A percentile compares a stretch with the other conserved stretches of the same genome.
These are phyloP conservation scores for Phalaenopsis aphrodite DNA, from an alignment of 106 monocot genomes.

Conservation along the genomic window DNA sequence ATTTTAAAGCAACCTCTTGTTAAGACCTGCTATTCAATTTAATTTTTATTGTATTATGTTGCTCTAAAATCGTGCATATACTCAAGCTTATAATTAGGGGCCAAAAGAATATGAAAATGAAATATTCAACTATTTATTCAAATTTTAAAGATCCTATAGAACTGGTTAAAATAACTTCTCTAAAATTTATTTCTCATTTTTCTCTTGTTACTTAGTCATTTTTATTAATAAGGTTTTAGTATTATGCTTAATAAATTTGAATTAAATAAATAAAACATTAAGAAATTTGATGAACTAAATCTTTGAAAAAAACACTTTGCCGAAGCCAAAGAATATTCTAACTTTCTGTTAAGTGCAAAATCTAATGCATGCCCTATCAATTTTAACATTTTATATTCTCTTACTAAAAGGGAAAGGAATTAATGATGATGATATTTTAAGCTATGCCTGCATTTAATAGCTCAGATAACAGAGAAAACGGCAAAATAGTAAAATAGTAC, in stretches of 20 bases:
- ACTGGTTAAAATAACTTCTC: no score
- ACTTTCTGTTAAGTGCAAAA: slow-evolving; percentile 93
- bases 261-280: not conserved
- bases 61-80: no score
- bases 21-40: no score
- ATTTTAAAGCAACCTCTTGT: no score
- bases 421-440: not conserved
- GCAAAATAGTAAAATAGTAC: not conserved
- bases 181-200: no score
- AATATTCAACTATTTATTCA: no score
- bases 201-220: no score
- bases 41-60: no score
- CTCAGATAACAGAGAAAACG: not conserved
- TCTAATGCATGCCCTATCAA: slow-evolving; percentile 86
- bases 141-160: no score
- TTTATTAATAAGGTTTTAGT: not conserved
- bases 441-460: not conserved
- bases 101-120: no score
- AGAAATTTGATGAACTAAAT: not conserved
- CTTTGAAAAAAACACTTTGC: slow-evolving; percentile 48
- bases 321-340: slow-evolving; percentile 69
- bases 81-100: no score
- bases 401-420: slow-evolving; percentile 33
- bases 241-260: not conserved
- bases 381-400: slow-evolving; percentile 93